Percentiles rank a stretch among this genome's conserved stretches.
Evolutionary conservation across 352 stramenopile species (phyloP).

Genomic region (Pythium plurisporium): DNA sequence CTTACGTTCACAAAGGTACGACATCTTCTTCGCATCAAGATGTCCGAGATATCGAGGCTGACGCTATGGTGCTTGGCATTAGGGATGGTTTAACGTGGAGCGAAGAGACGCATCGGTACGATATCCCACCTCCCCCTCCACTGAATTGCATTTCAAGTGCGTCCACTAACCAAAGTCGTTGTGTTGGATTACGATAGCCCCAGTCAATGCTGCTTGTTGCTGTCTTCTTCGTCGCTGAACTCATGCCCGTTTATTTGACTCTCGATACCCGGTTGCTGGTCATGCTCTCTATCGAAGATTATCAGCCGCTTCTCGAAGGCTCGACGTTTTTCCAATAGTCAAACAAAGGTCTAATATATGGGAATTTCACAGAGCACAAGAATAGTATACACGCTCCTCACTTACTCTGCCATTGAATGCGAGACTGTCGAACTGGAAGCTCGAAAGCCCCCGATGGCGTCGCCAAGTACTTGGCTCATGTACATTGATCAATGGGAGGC

Average conservation of each 20-base stretch:
- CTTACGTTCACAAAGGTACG: slow-evolving; percentile 82
- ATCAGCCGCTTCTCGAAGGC: slow-evolving; percentile 63
- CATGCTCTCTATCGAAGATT: slow-evolving; percentile 81
- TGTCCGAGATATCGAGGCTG: neutral
- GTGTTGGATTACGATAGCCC: slow-evolving; percentile 25
- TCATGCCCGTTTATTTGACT: slow-evolving; percentile 76
- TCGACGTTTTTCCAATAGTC: slow-evolving; percentile 52
- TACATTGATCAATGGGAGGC: slow-evolving; percentile 15
- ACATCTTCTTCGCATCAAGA: neutral
- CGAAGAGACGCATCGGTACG: slow-evolving; percentile 59
- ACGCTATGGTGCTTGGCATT: neutral
- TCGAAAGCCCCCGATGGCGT: slow-evolving; percentile 6
- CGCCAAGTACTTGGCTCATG: slow-evolving; percentile 6
- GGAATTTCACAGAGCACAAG: neutral
- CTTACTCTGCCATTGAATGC: too few relatives aligned
- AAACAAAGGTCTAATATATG: slow-evolving; percentile 1
- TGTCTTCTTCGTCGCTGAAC: slow-evolving; percentile 73
- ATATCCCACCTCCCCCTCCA: neutral
- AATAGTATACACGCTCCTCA: too few relatives aligned
- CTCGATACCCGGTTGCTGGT: slow-evolving; percentile 67
- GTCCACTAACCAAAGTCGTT: neutral
- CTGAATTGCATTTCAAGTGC: neutral
- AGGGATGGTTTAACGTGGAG: slow-evolving; percentile 82
- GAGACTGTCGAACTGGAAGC: too few relatives aligned
- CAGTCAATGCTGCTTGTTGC: slow-evolving; percentile 82